Conservation (phyloP, 805 yeast genomes). For the Scheffersomyces lignosus region DNA sequence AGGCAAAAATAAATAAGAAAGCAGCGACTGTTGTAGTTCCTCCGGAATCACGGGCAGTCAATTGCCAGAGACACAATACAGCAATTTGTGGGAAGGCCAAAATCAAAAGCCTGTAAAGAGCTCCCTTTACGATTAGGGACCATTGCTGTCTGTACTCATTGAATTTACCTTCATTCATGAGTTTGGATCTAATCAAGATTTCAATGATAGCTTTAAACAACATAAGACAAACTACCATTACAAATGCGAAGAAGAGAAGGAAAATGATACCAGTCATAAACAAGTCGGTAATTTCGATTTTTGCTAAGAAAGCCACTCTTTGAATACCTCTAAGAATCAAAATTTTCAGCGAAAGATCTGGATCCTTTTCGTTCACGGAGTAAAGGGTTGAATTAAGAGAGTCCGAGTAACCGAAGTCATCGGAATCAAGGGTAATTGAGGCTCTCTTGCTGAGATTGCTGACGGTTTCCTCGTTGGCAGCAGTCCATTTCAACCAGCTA, state of each 20-base stretch:
- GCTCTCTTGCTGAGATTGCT: slow-evolving; percentile 25
- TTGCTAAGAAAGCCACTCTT: slow-evolving; percentile 82
- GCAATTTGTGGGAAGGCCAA: slow-evolving; percentile 88
- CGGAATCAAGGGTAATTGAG: slow-evolving; percentile 39
- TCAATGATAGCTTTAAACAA: slow-evolving; percentile 72
- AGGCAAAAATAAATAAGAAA: slow-evolving; percentile 57
- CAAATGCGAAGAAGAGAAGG: slow-evolving; percentile 73
- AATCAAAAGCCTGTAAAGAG: slow-evolving; percentile 77
- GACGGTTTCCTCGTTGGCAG: slow-evolving; percentile 6
- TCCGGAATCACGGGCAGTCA: slow-evolving; percentile 77
- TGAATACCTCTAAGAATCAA: slow-evolving; percentile 87
- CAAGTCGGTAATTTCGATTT: slow-evolving; percentile 81
- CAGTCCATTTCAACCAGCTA: slow-evolving; percentile 5
- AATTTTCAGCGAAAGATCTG: slow-evolving; percentile 61
- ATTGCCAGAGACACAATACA: slow-evolving; percentile 85
- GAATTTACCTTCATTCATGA: slow-evolving; percentile 65
- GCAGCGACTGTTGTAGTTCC: slow-evolving; percentile 82
- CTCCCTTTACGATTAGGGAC: slow-evolving; percentile 84
- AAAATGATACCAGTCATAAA: slow-evolving; percentile 86
- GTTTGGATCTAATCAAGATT: slow-evolving; percentile 54
- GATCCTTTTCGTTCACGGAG: slow-evolving; percentile 69
- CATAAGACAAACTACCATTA: slow-evolving; percentile 53
- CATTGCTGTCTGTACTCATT: slow-evolving; percentile 79
- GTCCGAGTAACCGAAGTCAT: slow-evolving; percentile 46
- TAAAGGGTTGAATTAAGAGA: slow-evolving; percentile 49